Evolutionary conservation across 306 rosid genomes (phyloP).

Genomic region (Abrus pulchellus): DNA sequence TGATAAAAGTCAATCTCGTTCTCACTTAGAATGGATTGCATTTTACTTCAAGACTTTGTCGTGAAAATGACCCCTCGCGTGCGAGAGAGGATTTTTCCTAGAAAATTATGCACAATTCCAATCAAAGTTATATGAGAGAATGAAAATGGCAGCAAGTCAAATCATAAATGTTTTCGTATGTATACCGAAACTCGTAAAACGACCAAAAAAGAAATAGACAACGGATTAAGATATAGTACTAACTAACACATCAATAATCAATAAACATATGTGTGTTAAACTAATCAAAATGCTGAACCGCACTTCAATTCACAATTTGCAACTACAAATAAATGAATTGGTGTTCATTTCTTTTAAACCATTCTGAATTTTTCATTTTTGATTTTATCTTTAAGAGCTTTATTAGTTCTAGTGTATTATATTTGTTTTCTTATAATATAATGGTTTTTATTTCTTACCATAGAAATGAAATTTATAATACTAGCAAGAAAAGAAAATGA

Average conservation of each 20-base stretch:
- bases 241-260: background rate
- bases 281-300: too few species aligned
- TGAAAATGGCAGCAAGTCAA: constrained; percentile 22
- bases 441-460: background rate
- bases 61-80: constrained; percentile 40
- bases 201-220: constrained; percentile 26
- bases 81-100: constrained; percentile 4
- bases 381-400: too few species aligned
- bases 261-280: background rate
- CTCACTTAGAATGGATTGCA: constrained; percentile 35
- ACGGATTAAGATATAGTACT: background rate
- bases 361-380: too few species aligned
- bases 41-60: constrained; percentile 46
- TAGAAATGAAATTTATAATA: background rate
- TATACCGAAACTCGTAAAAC: background rate
- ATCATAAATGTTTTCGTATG: constrained; percentile 8
- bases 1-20: constrained; percentile 45
- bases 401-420: too few species aligned
- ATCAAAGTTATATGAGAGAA: background rate
- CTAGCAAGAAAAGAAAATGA: background rate
- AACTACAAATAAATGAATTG: too few species aligned
- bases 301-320: too few species aligned
- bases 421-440: too few species aligned
- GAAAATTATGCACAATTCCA: constrained; percentile 25
- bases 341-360: too few species aligned